Conservation (phyloP, 345 rosid species). For the Euclidium syriacum region DNA sequence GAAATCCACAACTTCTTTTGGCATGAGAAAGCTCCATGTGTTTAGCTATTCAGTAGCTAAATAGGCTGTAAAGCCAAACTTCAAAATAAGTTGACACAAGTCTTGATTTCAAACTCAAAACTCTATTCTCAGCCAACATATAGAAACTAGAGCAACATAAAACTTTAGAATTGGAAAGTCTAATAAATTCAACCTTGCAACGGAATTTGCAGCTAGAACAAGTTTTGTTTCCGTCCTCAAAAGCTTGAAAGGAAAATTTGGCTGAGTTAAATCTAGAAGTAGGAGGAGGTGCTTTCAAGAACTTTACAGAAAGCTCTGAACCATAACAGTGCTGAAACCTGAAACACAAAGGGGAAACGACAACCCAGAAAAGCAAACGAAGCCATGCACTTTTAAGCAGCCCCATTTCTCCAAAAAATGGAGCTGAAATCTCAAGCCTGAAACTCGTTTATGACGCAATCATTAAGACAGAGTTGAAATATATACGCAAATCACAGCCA, state of each 20-base stretch:
- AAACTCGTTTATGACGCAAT: constrained; percentile 6
- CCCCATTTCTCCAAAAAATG: constrained; percentile 36
- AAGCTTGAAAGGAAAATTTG: constrained; percentile 59
- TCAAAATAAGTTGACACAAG: not conserved
- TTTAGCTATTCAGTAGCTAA: not conserved
- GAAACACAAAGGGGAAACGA: constrained; percentile 31
- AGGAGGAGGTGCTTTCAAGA: constrained; percentile 57
- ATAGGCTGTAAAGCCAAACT: not conserved
- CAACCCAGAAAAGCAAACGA: constrained; percentile 37
- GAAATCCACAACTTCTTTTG: not conserved
- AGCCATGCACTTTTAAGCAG: constrained; percentile 33
- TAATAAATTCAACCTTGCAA: constrained; percentile 56
- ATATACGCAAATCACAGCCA: constrained; percentile 2
- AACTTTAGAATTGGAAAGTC: not conserved
- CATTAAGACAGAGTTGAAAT: not conserved
- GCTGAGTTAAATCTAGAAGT: constrained; percentile 57
- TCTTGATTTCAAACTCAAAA: constrained; percentile 1
- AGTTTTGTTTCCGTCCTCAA: constrained; percentile 41
- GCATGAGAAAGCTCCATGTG: not conserved
- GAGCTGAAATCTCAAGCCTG: constrained; percentile 2
- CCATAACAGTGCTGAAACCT: constrained; percentile 35
- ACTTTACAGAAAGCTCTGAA: constrained; percentile 47
- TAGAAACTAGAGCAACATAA: not conserved
- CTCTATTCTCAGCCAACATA: not conserved
- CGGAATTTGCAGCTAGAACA: constrained; percentile 52